phyloP scores from a whole-genome alignment of 768 basidiomycete species.

The Tricholoma terreum region DNA sequence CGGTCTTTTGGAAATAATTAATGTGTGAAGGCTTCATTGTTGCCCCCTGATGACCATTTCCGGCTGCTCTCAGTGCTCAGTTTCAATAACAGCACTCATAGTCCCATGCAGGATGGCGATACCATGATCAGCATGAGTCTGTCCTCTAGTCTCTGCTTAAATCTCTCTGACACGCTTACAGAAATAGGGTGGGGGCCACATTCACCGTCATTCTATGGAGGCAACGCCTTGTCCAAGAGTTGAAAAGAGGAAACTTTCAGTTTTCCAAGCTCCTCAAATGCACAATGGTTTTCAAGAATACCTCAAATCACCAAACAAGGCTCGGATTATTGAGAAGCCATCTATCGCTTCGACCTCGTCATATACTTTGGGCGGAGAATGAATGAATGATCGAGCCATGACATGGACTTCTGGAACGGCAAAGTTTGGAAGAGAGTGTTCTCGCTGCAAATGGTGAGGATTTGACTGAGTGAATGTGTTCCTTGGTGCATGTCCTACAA shows the following conservation, averaged over 20 bases:
- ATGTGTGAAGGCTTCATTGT: conserved; percentile 31
- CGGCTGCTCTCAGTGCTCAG: too few species aligned
- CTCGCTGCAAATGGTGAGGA: too few species aligned
- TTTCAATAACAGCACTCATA: conserved; percentile 39
- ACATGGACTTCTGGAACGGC: conserved; percentile 59
- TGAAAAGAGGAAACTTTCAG: conserved; percentile 52
- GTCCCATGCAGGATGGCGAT: conserved; percentile 64
- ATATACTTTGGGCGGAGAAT: conserved; percentile 59
- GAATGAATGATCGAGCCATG: conserved; percentile 69
- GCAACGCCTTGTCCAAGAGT: too few species aligned
- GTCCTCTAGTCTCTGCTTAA: not conserved
- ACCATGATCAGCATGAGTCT: conserved; percentile 74
- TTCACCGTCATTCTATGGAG: conserved; percentile 64
- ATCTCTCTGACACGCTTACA: conserved; percentile 22
- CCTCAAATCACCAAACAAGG: conserved; percentile 40
- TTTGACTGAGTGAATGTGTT: too few species aligned
- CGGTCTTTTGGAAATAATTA: conserved; percentile 58
- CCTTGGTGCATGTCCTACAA: too few species aligned
- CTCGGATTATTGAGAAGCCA: conserved; percentile 53
- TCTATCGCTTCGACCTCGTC: conserved; percentile 66
- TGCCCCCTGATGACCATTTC: conserved; percentile 52
- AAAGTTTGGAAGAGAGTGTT: too few species aligned
- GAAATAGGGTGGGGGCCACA: conserved; percentile 79
- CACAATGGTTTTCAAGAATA: conserved; percentile 23
- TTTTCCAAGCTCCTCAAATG: conserved; percentile 29